These are phyloP conservation scores for Sesbania bispinosa DNA, from an alignment of 306 rosid species.

Conservation along the genomic window DNA sequence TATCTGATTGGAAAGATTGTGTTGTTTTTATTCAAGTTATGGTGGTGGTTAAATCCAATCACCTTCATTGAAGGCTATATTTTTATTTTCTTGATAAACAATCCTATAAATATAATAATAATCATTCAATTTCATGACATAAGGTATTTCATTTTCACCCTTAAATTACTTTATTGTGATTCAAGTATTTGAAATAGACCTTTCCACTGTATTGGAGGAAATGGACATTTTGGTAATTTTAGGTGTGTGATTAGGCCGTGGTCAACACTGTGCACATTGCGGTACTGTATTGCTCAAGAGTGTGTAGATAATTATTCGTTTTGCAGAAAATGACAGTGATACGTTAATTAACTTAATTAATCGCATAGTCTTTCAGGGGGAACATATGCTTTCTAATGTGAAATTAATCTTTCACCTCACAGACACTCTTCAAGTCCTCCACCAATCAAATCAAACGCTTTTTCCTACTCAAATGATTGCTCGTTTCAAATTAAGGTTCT, in stretches of 20 bases:
- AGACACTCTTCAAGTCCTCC: neutral
- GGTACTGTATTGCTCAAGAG: neutral
- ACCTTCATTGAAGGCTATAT: too few relatives aligned
- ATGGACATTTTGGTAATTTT: slow-evolving; percentile 17
- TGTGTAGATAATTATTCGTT: neutral
- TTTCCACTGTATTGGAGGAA: neutral
- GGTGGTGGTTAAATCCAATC: neutral
- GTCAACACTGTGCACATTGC: neutral
- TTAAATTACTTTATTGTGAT: slow-evolving; percentile 1
- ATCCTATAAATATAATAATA: neutral
- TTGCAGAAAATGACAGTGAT: slow-evolving; percentile 3
- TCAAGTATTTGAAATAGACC: neutral
- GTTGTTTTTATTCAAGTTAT: neutral
- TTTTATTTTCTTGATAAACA: too few relatives aligned
- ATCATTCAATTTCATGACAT: neutral
- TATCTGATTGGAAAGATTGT: neutral
- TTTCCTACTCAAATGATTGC: too few relatives aligned
- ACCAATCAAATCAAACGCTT: slow-evolving; percentile 11
- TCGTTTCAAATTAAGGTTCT: too few relatives aligned
- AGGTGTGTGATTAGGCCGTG: neutral
- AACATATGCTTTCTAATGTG: neutral
- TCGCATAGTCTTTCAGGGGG: too few relatives aligned
- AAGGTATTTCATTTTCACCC: slow-evolving; percentile 2
- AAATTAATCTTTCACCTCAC: neutral
- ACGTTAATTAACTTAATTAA: neutral